Conservation (phyloP, 768 basidiomycete species). For the Podaxis pistillaris region DNA sequence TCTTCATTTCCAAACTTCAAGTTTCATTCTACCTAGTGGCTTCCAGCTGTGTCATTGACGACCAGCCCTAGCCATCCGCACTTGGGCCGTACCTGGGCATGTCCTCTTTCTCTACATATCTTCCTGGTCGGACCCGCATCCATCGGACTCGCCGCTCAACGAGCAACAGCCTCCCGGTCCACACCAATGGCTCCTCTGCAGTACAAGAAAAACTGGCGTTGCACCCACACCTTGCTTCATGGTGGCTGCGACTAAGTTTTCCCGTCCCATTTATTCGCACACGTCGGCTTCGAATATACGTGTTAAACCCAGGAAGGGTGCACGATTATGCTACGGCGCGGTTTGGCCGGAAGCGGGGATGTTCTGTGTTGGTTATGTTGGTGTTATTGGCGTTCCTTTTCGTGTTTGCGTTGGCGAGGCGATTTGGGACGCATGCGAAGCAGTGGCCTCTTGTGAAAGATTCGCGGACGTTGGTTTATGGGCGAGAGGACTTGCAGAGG, state of each 20-base stretch:
- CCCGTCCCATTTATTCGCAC: slow-evolving; percentile 59
- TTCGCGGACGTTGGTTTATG: slow-evolving; percentile 66
- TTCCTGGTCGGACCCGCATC: slow-evolving; percentile 45
- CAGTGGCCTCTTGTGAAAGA: slow-evolving; percentile 46
- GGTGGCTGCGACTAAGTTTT: slow-evolving; percentile 59
- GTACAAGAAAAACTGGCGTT: slow-evolving; percentile 57
- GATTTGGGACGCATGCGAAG: slow-evolving; percentile 59
- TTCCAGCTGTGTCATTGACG: not conserved
- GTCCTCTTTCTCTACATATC: slow-evolving; percentile 47
- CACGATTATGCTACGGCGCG: slow-evolving; percentile 55
- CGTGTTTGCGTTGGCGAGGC: slow-evolving; percentile 58
- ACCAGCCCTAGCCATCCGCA: not conserved
- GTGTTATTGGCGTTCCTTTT: slow-evolving; percentile 49
- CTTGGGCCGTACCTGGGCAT: slow-evolving; percentile 29
- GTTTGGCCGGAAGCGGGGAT: slow-evolving; percentile 59
- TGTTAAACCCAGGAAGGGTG: slow-evolving; percentile 61
- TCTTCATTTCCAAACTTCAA: not conserved
- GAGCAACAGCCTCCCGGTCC: slow-evolving; percentile 32
- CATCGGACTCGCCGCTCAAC: slow-evolving; percentile 31
- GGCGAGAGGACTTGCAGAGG: slow-evolving; percentile 75
- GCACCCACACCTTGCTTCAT: slow-evolving; percentile 41
- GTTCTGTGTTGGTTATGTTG: slow-evolving; percentile 47
- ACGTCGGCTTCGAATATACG: slow-evolving; percentile 53
- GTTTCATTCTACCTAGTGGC: not conserved
- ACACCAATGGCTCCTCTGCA: slow-evolving; percentile 44